Conservation (phyloP, 1,284 basidiomycete species). For the Ceratobasidium sp. region DNA sequence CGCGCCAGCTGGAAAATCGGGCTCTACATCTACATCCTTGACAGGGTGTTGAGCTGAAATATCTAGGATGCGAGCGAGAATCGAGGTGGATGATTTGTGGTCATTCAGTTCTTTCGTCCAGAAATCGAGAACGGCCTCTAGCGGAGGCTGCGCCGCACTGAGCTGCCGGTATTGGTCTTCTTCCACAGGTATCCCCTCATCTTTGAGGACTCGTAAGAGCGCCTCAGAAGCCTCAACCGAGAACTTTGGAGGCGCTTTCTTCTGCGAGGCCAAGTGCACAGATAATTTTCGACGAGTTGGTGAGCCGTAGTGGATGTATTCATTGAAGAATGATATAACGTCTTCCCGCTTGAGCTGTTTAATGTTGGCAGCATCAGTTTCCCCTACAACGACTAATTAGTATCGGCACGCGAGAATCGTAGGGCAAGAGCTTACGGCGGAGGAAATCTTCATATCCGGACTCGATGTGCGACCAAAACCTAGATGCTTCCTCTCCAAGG, state of each 20-base stretch:
- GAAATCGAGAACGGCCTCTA: conserved; percentile 62
- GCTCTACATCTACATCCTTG: conserved; percentile 54
- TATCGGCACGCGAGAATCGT: conserved; percentile 38
- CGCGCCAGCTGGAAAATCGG: conserved; percentile 62
- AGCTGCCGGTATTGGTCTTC: conserved; percentile 62
- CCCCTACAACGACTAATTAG: conserved; percentile 57
- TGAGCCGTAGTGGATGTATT: conserved; percentile 76
- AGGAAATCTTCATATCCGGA: conserved; percentile 83
- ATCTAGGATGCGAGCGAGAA: conserved; percentile 48
- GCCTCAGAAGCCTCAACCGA: conserved; percentile 72
- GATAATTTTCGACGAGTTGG: conserved; percentile 79
- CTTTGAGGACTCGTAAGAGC: conserved; percentile 67
- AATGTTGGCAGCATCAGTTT: conserved; percentile 74
- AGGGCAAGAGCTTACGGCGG: conserved; percentile 60
- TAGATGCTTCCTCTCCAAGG: conserved; percentile 68
- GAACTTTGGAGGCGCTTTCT: conserved; percentile 65
- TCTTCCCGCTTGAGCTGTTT: conserved; percentile 77
- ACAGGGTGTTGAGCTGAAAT: conserved; percentile 62
- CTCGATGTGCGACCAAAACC: conserved; percentile 77
- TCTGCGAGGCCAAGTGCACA: conserved; percentile 80
- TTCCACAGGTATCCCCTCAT: conserved; percentile 65
- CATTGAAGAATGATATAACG: conserved; percentile 78
- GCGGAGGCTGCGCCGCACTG: conserved; percentile 60
- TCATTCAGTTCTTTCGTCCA: conserved; percentile 67
- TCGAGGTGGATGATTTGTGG: conserved; percentile 61